Evolutionary conservation across 2,329 filamentous ascomycete genomes (phyloP), one percentile per base, ranked within the genome.

Genomic region (Pseudopithomyces chartarum): DNA sequence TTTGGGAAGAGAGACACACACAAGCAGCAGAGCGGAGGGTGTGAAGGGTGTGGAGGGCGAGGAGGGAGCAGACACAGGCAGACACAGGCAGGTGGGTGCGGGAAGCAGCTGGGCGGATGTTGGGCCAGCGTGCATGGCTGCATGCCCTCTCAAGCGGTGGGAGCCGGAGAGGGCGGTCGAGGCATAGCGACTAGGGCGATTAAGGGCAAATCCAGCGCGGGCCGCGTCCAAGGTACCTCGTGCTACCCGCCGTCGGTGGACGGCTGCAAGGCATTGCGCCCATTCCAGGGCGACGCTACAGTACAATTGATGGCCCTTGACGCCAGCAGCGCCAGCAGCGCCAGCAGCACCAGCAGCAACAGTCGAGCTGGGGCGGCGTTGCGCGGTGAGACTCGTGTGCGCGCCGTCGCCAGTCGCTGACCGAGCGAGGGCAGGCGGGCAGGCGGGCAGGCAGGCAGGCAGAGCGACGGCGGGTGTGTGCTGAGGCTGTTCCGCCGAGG

Each of bases 111-210:
- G 63, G 57, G 48, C 38, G 38, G 56, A 60, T 71, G 69, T 67
- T 71, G 70, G 64, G 68, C 67, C 63, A 70, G 66, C 64, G 48
- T 66, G 67, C 69, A 69, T 70, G 59, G 62, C 52, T 57, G 50
- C 57, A 67, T 48, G 19, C 32, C 45, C 23, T 33, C 36, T 20
- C 36, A 56, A 65, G 68, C 69, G 64, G 67, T 70, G 64, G 66
- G 65, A 61, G 69, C 71, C 69, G 64, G 62, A 62, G 65, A 71
- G 67, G 70, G 70, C 70, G 71, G 68, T 71, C 68, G 68, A 71
- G 70, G 65, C 67, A 70, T 67, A 58, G 52, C 54, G 54, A 57
- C 42, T 56, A 59, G 66, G 68, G 65, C 65, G 61, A 12, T 70
- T 67, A 68, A 66, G 63, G 63, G 63, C 65, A 59, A 65, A 59